Conservation (phyloP, 148 eudicot genomes). For the Chenopodium album region DNA sequence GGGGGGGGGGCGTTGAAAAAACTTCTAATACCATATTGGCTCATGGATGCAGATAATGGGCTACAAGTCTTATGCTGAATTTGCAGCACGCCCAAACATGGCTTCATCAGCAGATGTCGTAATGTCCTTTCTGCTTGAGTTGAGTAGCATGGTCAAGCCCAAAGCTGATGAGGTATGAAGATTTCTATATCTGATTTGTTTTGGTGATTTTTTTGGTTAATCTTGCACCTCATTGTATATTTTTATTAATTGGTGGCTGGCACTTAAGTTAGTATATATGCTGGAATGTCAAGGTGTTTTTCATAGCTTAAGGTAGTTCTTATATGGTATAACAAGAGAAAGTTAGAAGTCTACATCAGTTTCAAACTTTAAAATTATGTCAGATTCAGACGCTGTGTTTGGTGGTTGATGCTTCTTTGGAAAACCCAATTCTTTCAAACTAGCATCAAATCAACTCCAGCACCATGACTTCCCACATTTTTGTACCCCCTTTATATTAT, state of each 20-base stretch:
- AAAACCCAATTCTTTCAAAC: not conserved
- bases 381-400: not conserved
- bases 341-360: not conserved
- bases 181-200: not conserved
- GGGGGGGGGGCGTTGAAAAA: not conserved
- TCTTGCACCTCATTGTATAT: not conserved
- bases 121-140: constrained; percentile 64
- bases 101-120: constrained; percentile 85
- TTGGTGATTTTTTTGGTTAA: not conserved
- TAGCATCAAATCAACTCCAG: not conserved
- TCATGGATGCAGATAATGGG: constrained; percentile 64
- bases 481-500: not conserved
- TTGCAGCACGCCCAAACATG: constrained; percentile 69
- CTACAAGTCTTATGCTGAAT: constrained; percentile 70
- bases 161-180: constrained; percentile 72
- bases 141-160: constrained; percentile 75
- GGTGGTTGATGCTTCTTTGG: not conserved
- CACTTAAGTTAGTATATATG: not conserved
- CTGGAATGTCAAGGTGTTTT: not conserved
- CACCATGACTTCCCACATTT: not conserved
- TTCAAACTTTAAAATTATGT: not conserved
- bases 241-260: not conserved
- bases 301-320: not conserved
- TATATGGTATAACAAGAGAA: not conserved
- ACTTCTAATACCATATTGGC: constrained; percentile 13